Base-by-base conservation (phyloP, 176 grass and related monocot species). In the Dendrocalamus sinicus region DNA sequence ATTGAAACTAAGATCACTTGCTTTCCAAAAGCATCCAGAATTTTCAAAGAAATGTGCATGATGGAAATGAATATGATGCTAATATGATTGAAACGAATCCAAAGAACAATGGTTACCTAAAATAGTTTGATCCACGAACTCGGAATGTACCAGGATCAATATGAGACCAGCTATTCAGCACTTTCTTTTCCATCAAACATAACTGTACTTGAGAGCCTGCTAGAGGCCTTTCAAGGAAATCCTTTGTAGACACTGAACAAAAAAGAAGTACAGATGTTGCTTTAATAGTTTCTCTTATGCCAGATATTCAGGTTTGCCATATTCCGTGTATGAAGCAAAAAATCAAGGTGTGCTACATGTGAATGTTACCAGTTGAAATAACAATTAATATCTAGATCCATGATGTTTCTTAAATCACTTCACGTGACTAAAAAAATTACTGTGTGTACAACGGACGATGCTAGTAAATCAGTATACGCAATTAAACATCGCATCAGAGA, bases 181-280 rank as follows among this genome's bases (percentile, higher is more conserved):
- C 79, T 88, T 96, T 99, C 62, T 91, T 91, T 84, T 96, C 97
- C 51, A 93, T 9, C 50, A 91, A 85, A 70, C 90, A 94, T 63
- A 96, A 85, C 71, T 90, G 94, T 41, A 99, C 97, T 90, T 99
- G 97, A 73, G 90, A 91, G 86, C 97, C 97, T 67, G 90, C 97
- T 84, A 90, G 45, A 86, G 97, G 97, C 75, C 88, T 91, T 81
- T 94, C 92, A 72, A 99, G 84, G 73, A 90, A 91, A 77, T 81
- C 75, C 85, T 96, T 99, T 11, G 88, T 74, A 84, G 79, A 92
- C 77, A 96, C 97, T 99, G 80, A 78, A 78, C 4, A 78, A 53
- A 79, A 74, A 66, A 61, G 41, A 79, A 74, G 19, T 48, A 77
- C 48, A 55, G 23, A 73, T 81, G 28, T 59, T 57, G 16, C 20